phyloP scores from a whole-genome alignment of 2,329 filamentous ascomycete species.

The Penicillium sp. region DNA sequence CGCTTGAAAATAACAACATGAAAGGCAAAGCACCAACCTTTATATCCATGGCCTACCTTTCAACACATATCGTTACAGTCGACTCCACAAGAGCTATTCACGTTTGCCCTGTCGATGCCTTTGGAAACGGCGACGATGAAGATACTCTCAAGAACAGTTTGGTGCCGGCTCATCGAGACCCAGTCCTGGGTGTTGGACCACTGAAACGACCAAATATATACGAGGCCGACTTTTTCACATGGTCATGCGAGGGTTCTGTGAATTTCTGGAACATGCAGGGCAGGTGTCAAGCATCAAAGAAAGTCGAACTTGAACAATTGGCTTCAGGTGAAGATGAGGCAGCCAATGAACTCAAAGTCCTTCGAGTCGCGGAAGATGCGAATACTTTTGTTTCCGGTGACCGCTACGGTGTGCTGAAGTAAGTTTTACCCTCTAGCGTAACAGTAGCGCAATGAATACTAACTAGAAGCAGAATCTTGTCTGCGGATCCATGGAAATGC shows the following conservation, averaged over 20 bases:
- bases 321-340: slow-evolving; percentile 40
- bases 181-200: slow-evolving; percentile 66
- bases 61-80: slow-evolving; percentile 66
- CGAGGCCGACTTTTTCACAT: slow-evolving; percentile 77
- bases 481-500: slow-evolving; percentile 54
- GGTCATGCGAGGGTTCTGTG: slow-evolving; percentile 76
- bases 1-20: slow-evolving; percentile 17
- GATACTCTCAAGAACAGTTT: slow-evolving; percentile 28
- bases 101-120: slow-evolving; percentile 47
- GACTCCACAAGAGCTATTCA: slow-evolving; percentile 73
- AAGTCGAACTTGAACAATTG: slow-evolving; percentile 65
- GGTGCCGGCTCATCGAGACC: slow-evolving; percentile 55
- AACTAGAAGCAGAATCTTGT: slow-evolving; percentile 28
- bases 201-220: slow-evolving; percentile 58
- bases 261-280: slow-evolving; percentile 80
- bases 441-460: slow-evolving; percentile 14
- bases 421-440: slow-evolving; percentile 16
- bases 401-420: slow-evolving; percentile 73
- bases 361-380: slow-evolving; percentile 58
- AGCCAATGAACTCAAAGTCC: slow-evolving; percentile 55
- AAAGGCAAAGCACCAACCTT: slow-evolving; percentile 41
- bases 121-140: slow-evolving; percentile 28
- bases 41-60: slow-evolving; percentile 66
- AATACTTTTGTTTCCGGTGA: slow-evolving; percentile 77
- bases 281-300: slow-evolving; percentile 59